Evolutionary conservation across 192 early-diverging fungal genomes (phyloP), one percentile per base, ranked within the genome.

Genomic region (Umbelopsis vinacea): DNA sequence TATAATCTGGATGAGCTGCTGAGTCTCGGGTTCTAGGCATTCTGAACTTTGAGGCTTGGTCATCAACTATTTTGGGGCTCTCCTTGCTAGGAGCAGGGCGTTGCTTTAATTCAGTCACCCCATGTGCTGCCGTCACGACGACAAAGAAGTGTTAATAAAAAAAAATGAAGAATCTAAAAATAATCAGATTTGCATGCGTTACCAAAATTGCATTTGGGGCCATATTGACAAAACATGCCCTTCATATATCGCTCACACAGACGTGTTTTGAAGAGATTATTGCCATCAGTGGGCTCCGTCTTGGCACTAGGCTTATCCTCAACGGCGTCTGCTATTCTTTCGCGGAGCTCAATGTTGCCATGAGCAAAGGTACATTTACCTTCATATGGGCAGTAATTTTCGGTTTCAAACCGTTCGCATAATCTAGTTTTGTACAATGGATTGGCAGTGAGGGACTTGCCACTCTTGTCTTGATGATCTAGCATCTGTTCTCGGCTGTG

Each of bases 391-490:
- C 92, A 93, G 66, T 76, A 75, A 10, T 89, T 89, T 48, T 96
- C 94, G 0, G 81, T 86, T 78, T 93, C 91, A 71, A 89, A 95
- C 55, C 93, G 77, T 66, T 95, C 94, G 79, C 95, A 96, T 3
- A 96, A 82, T 68, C 90, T 84, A 5, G 95, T 96, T 74, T 95
- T 96, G 84, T 93, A 96, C 52, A 93, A 88, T 43, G 92, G 92
- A 75, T 90, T 93, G 73, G 91, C 88, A 17, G 82, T 78, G 4
- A 74, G 77, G 50, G 77, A 73, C 55, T 72, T 74, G 7, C 26
- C 72, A 19, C 37, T 52, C 43, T 78, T 82, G 35, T 74, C 73
- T 19, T 67, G 63, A n/a, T 77, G 72, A 15, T 68, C 66, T 57
- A 23, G 17, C 21, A 48, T 40, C 52, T 60, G 79, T 23, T 71